Percentiles rank a stretch among this genome's conserved stretches.
Conservation (phyloP, 768 basidiomycete genomes). For the Lepiota brunneoincarnata region DNA sequence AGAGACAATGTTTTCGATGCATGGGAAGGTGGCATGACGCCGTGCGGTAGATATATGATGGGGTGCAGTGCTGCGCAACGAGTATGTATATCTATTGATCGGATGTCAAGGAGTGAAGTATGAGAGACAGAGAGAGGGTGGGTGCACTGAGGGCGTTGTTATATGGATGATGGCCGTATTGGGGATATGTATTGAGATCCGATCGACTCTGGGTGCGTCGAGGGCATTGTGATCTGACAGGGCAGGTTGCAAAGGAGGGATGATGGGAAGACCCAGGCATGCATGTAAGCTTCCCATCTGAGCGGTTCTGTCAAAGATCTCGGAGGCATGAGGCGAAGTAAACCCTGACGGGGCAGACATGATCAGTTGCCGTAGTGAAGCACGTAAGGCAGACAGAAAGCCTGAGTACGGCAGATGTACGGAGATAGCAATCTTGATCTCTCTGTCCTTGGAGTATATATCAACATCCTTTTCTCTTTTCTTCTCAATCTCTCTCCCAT, state of each 20-base stretch:
- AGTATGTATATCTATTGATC: too few species aligned
- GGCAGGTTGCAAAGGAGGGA: conserved; percentile 1
- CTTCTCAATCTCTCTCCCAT: conserved; percentile 25
- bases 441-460: conserved; percentile 4
- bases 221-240: neutral
- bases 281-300: conserved; percentile 26
- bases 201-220: conserved; percentile 3
- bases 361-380: conserved; percentile 22
- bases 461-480: conserved; percentile 8
- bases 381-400: conserved; percentile 15
- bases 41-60: too few species aligned
- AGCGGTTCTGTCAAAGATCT: conserved; percentile 36
- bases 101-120: neutral
- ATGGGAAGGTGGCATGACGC: too few species aligned
- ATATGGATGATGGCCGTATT: neutral
- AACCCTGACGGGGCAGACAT: conserved; percentile 21
- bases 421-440: conserved; percentile 14
- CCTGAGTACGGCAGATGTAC: conserved; percentile 14
- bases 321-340: conserved; percentile 20
- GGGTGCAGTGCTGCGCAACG: too few species aligned
- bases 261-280: conserved; percentile 16
- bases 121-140: neutral
- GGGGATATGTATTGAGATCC: conserved; percentile 7
- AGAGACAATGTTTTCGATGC: neutral
- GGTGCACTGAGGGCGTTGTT: too few species aligned